Evolutionary conservation across 2,329 filamentous ascomycete genomes (phyloP), one percentile per base, ranked within the genome.

Genomic region (Pseudogymnoascus sp.): DNA sequence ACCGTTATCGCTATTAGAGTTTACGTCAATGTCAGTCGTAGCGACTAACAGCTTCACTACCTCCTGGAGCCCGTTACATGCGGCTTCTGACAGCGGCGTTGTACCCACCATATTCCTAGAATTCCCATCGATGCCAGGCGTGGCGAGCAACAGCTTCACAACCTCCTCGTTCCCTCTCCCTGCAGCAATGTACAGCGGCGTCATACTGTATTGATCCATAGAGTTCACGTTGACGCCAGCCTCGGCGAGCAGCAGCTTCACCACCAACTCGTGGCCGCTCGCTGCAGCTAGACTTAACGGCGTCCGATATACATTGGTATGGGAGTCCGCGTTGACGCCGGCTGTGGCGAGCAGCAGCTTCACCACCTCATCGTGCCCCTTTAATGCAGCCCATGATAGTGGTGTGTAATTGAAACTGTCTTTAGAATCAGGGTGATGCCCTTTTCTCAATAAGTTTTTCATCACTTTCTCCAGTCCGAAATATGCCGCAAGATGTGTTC

Each of bases 131-230:
- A 51, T 25, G 23, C 34, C 54, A 14, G 36, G 13, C 16, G 57
- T 28, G 8, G 43, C 34, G 7, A 64, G 54, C 13, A 65, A 41
- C 28, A 65, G 51, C 25, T 73, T 66, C 4, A 72, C 69, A 67
- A 76, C 74, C 4, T 71, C 69, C 0, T 71, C 68, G 11, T 75
- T 65, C 1, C 74, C 28, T 2, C 8, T 7, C 1, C 3, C 7
- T 31, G 28, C 28, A 31, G 28, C 28, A 31, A 31, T 7, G 28
- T 1, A 31, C 28, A 31, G 28, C 28, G 28, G 7, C 7, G 28
- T 28, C 28, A 1, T 28, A 28, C 28, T 28, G 2, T 28, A 8
- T 28, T 28, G 1, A 28, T 28, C 28, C 28, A 28, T 31, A 31
- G 7, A 31, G 28, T 31, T 31, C 28, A 31, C 28, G 28, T 31